A percentile compares a stretch with the other conserved stretches of the same genome.
These are phyloP conservation scores for Fusarium sp. DNA, from an alignment of 2,329 filamentous ascomycete species.

Conservation along the genomic window DNA sequence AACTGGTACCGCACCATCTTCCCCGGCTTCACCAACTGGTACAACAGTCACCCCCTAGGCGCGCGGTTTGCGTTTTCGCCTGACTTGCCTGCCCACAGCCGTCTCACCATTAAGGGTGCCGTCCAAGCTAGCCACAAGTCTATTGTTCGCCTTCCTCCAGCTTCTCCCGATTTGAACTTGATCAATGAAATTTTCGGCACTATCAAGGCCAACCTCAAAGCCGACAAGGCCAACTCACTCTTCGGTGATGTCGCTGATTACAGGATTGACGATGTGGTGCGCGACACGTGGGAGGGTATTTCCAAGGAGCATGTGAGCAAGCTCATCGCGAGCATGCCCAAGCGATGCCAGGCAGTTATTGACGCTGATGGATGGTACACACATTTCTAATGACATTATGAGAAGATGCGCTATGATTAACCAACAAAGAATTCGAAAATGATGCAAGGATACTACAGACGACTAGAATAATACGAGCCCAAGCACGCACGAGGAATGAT, in stretches of 20 bases:
- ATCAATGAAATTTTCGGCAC: not conserved
- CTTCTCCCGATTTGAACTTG: slow-evolving; percentile 23
- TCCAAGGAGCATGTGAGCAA: not conserved
- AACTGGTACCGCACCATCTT: slow-evolving; percentile 7
- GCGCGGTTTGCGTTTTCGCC: slow-evolving; percentile 9
- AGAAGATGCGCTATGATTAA: not conserved
- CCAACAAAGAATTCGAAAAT: not conserved
- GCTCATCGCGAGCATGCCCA: slow-evolving; percentile 21
- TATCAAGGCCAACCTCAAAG: slow-evolving; percentile 7
- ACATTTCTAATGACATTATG: not conserved
- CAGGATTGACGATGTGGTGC: not conserved
- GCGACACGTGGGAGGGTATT: slow-evolving; percentile 13
- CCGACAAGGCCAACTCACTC: not conserved
- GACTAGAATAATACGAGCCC: not conserved
- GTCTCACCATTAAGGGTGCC: not conserved
- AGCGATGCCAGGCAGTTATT: slow-evolving; percentile 31
- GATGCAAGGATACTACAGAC: not conserved
- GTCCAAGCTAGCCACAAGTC: slow-evolving; percentile 1
- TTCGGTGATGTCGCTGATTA: not conserved
- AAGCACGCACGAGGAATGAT: not conserved
- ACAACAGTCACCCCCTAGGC: not conserved
- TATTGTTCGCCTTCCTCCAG: slow-evolving; percentile 14
- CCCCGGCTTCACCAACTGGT: slow-evolving; percentile 3
- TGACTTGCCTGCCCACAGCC: not conserved
- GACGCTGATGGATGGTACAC: slow-evolving; percentile 30